Conservation (phyloP, 768 basidiomycete species). For the Termitomyces bulborhizus region DNA sequence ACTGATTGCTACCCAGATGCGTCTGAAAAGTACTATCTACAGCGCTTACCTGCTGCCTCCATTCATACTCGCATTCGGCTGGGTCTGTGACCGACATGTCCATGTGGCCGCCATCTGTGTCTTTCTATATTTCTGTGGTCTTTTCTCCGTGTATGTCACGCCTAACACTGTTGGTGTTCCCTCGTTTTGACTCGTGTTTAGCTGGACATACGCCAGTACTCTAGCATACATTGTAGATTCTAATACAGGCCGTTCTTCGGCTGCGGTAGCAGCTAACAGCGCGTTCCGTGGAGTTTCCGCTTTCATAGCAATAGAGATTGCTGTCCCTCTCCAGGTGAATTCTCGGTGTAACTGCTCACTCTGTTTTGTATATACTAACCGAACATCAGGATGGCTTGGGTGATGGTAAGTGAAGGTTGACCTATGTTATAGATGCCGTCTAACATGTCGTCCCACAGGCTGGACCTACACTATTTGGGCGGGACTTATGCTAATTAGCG, state of each 20-base stretch:
- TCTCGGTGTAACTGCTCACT: neutral
- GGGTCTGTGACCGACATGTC: slow-evolving; percentile 60
- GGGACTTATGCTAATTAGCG: slow-evolving; percentile 42
- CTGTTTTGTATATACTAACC: neutral
- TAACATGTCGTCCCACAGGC: slow-evolving; percentile 20
- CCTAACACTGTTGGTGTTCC: neutral
- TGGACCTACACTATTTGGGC: slow-evolving; percentile 67
- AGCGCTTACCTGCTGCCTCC: slow-evolving; percentile 57
- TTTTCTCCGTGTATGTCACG: slow-evolving; percentile 61
- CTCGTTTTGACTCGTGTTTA: slow-evolving; percentile 6
- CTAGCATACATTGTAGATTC: slow-evolving; percentile 86
- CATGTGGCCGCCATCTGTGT: slow-evolving; percentile 66
- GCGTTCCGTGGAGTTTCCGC: slow-evolving; percentile 66
- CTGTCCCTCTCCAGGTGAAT: slow-evolving; percentile 64
- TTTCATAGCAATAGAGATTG: slow-evolving; percentile 67
- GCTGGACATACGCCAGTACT: slow-evolving; percentile 58
- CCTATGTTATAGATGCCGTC: neutral
- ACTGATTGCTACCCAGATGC: slow-evolving; percentile 44
- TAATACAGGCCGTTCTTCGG: slow-evolving; percentile 73
- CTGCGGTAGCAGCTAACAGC: slow-evolving; percentile 73
- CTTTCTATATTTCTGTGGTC: slow-evolving; percentile 66
- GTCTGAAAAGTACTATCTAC: slow-evolving; percentile 54
- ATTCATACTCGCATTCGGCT: slow-evolving; percentile 63
- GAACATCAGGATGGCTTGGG: slow-evolving; percentile 52
- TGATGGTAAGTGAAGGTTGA: slow-evolving; percentile 45